phyloP scores from a whole-genome alignment of 2,329 filamentous ascomycete genomes.

The Fonsecaea nubica region DNA sequence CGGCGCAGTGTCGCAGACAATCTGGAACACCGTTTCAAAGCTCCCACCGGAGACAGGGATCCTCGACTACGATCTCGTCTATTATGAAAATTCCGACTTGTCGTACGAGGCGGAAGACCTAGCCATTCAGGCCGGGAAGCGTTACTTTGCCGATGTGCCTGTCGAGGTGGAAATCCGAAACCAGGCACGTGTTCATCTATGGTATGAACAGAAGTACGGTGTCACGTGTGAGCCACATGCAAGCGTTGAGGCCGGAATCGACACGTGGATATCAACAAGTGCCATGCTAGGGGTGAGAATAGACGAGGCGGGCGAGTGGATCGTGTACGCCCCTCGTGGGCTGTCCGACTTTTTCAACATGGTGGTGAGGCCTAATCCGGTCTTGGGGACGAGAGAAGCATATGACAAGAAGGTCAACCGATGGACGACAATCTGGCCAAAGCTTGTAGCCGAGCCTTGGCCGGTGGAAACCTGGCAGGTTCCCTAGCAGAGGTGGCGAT shows the following conservation, averaged over 20 bases:
- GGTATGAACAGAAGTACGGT: neutral
- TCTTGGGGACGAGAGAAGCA: neutral
- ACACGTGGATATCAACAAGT: slow-evolving; percentile 1
- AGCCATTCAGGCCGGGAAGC: neutral
- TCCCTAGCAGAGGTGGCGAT: neutral
- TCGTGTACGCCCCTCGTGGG: neutral
- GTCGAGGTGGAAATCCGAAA: neutral
- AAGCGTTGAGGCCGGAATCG: neutral
- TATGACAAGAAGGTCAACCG: slow-evolving; percentile 4
- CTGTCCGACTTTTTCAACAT: slow-evolving; percentile 4
- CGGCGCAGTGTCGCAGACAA: neutral
- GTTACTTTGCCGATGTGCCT: neutral
- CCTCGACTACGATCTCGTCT: slow-evolving; percentile 6
- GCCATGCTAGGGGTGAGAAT: neutral
- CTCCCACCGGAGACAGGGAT: neutral
- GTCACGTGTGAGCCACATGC: neutral
- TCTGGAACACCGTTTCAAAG: neutral
- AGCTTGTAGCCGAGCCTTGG: slow-evolving; percentile 1
- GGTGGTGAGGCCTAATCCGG: neutral
- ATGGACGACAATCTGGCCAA: neutral
- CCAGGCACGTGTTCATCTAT: slow-evolving; percentile 1
- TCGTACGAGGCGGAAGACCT: slow-evolving; percentile 1
- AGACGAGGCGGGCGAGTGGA: neutral
- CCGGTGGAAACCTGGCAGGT: neutral
- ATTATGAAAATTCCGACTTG: neutral